phyloP scores from a whole-genome alignment of 768 basidiomycete species.

The Trametes gibbosa region DNA sequence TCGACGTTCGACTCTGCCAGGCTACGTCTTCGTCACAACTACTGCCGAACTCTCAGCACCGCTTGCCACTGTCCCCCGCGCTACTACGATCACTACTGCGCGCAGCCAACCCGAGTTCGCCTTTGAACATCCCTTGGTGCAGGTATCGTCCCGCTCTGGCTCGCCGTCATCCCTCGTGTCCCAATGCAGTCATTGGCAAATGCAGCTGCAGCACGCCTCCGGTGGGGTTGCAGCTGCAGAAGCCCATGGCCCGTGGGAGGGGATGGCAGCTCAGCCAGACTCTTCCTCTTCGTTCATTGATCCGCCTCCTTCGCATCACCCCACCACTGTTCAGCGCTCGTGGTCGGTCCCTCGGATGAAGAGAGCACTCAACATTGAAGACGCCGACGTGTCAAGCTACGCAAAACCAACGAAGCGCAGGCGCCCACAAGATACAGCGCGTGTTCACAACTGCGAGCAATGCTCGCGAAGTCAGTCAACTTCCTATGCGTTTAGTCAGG shows the following conservation, averaged over 20 bases:
- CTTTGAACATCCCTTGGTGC: not conserved
- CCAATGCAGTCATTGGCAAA: not conserved
- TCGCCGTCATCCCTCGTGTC: not conserved
- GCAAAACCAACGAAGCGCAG: not conserved
- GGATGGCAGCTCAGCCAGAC: not conserved
- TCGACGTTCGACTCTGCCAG: no score
- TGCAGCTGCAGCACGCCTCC: not conserved
- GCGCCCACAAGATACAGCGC: not conserved
- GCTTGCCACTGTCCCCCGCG: no score
- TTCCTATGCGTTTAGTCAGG: no score
- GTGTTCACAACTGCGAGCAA: not conserved
- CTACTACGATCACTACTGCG: no score
- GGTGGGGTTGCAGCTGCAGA: not conserved
- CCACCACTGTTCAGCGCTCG: not conserved
- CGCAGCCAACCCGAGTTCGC: no score
- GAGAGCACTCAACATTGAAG: not conserved
- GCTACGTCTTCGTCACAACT: no score
- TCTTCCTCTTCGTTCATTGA: not conserved
- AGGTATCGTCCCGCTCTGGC: not conserved
- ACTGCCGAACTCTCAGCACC: not conserved
- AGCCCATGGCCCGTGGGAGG: not conserved
- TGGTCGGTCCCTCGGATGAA: not conserved
- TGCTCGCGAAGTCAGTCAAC: not conserved
- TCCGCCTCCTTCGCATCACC: no score
- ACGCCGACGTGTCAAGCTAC: not conserved